phyloP scores from a whole-genome alignment of 2,329 filamentous ascomycete genomes.

The Neophaeococcomyces aloes region DNA sequence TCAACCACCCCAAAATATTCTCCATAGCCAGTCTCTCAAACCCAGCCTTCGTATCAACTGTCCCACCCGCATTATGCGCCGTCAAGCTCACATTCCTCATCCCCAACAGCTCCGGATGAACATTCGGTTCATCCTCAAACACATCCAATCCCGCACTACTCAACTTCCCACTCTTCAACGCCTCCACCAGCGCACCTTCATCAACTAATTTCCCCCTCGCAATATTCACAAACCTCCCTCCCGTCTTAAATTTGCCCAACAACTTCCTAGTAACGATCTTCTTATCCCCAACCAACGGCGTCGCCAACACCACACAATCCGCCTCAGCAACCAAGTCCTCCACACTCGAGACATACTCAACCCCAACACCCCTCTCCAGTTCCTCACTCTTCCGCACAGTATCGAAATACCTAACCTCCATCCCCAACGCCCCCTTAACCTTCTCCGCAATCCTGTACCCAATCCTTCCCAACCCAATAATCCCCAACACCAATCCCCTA shows the following conservation, averaged over 20 bases:
- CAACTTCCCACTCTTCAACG: constrained; percentile 38
- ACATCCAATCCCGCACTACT: constrained; percentile 44
- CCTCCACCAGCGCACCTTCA: constrained; percentile 40
- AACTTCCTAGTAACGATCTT: constrained; percentile 33
- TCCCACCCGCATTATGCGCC: constrained; percentile 41
- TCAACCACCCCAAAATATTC: constrained; percentile 36
- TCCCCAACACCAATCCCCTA: constrained; percentile 49
- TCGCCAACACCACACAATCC: constrained; percentile 41
- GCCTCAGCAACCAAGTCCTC: constrained; percentile 33
- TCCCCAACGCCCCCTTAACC: constrained; percentile 45
- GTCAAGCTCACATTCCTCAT: constrained; percentile 38
- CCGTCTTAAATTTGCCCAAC: constrained; percentile 38
- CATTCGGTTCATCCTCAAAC: constrained; percentile 43
- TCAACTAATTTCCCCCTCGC: constrained; percentile 44
- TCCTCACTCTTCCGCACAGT: constrained; percentile 30
- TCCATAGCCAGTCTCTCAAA: constrained; percentile 40
- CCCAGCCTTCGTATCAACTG: constrained; percentile 40
- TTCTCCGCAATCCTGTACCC: constrained; percentile 53
- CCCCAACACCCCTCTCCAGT: constrained; percentile 25
- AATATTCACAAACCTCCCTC: constrained; percentile 43
- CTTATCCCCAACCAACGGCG: constrained; percentile 33
- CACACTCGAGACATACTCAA: constrained; percentile 32
- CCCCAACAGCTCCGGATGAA: constrained; percentile 34
- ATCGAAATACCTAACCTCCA: constrained; percentile 42
- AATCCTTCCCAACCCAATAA: constrained; percentile 61